Base-by-base conservation (phyloP, 1,139 yeast species). In the Debaryomycetaceae sp. region DNA sequence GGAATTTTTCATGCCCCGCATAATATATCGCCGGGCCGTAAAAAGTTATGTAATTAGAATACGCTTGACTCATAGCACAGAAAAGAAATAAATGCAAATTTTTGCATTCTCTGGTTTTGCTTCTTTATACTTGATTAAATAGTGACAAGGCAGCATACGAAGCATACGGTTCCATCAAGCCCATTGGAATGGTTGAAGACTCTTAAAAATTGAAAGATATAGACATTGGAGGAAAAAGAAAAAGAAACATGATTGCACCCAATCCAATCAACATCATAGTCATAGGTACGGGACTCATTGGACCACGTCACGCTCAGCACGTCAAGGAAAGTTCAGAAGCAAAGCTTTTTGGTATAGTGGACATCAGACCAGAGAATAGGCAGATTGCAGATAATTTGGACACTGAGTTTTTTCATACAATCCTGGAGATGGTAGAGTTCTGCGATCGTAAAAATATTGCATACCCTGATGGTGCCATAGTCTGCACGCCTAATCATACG, bases 401-500 rank as follows among this genome's bases (percentile, higher is more conserved):
- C 33, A 56, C 70, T 1, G 49, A 56, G 24, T 65, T 63, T 46
- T 70, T 68, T 51, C 43, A 46, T 9, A 54, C 59, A 14, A 58
- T 70, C 39, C 55, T 57, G 23, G 60, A 59, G 11, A 55, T 70
- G 60, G 57, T 67, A 17, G 49, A 49, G 7, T 57, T 56, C 45
- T 69, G 74, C 49, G 58, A 61, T 30, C 36, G 43, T 5, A 56
- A 56, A 35, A 45, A 50, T 14, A 43, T 62, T 5, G 47, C 54
- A 22, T 65, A 62, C 33, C 76, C 76, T 1, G 66, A 68, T 40
- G 77, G 74, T 1, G 77, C 76, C 11, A 70, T 72, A 6, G 62
- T 72, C 4, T 70, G 74, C 40, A 72, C 76, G 1, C 77, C 77
- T 1, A 72, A 70, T 51, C 70, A 68, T 44, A 68, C 76, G 1